These are phyloP conservation scores for Exophiala xenobiotica DNA, from an alignment of 2,329 filamentous ascomycete genomes.

Conservation along the genomic window DNA sequence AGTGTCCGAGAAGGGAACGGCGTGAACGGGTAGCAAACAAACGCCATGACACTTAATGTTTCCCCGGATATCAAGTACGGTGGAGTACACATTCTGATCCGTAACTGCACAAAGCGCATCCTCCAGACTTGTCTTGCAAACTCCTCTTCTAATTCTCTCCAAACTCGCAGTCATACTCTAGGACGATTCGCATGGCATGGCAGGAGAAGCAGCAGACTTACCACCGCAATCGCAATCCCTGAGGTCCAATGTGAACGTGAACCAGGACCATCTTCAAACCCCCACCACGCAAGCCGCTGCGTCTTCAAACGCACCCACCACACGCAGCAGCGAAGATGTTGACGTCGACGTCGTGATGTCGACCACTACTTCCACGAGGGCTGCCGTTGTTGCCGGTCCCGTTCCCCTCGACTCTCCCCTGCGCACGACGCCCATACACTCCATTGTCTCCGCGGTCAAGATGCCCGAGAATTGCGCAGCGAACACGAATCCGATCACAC, in stretches of 20 bases:
- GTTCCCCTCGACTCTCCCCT: conserved; percentile 25
- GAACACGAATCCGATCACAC: conserved; percentile 25
- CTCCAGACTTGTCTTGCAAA: too few species aligned
- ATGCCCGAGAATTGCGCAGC: conserved; percentile 12
- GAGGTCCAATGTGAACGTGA: neutral
- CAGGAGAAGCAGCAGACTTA: conserved; percentile 7
- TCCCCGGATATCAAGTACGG: neutral
- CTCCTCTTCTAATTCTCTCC: too few species aligned
- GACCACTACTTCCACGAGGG: conserved; percentile 1
- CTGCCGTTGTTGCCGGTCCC: neutral
- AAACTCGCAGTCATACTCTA: too few species aligned
- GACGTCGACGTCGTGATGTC: conserved; percentile 6
- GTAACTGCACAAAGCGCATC: neutral
- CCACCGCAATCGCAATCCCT: neutral
- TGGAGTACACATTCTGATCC: neutral
- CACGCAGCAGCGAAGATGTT: neutral
- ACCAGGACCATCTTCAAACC: neutral
- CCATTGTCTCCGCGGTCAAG: conserved; percentile 20
- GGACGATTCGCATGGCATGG: conserved; percentile 1
- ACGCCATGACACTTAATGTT: neutral
- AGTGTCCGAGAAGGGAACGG: too few species aligned
- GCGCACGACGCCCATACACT: conserved; percentile 27
- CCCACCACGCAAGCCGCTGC: neutral
- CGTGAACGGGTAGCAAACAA: neutral
- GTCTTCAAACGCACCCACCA: neutral